phyloP scores from a whole-genome alignment of 1,284 basidiomycete species.

The Psilocybe mexicana region DNA sequence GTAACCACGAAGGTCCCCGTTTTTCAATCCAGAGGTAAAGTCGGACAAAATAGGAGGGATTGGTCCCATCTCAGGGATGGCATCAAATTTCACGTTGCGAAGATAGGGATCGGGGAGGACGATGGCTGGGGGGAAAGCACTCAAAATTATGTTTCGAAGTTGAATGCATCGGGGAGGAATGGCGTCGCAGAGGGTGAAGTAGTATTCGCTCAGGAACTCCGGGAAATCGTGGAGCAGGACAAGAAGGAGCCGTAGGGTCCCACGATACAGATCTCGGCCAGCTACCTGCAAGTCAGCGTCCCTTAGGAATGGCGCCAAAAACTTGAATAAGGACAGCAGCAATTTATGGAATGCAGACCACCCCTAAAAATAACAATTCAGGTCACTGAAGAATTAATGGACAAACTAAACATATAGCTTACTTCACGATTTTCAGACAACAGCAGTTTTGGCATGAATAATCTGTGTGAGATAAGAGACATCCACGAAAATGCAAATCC shows the following conservation, averaged over 20 bases:
- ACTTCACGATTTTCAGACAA: constrained; percentile 83
- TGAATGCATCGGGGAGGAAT: constrained; percentile 95
- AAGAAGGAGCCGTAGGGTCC: constrained; percentile 88
- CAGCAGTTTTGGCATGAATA: constrained; percentile 97
- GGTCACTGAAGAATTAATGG: background rate
- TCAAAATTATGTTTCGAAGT: constrained; percentile 94
- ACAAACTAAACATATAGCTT: constrained; percentile 31
- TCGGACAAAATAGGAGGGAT: constrained; percentile 92
- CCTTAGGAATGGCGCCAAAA: constrained; percentile 90
- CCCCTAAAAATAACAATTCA: constrained; percentile 48
- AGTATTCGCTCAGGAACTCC: constrained; percentile 96
- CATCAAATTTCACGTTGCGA: constrained; percentile 67
- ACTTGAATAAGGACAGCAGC: constrained; percentile 90
- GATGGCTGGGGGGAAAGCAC: constrained; percentile 90
- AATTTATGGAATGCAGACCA: constrained; percentile 97
- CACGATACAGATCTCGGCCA: constrained; percentile 90
- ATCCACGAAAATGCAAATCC: constrained; percentile 99
- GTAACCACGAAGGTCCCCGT: constrained; percentile 72
- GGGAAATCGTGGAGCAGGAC: constrained; percentile 99
- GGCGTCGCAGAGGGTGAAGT: constrained; percentile 92
- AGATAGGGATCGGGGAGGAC: constrained; percentile 89
- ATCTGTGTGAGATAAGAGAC: constrained; percentile 91
- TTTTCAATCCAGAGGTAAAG: constrained; percentile 80
- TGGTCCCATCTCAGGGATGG: constrained; percentile 84
- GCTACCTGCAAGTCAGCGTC: constrained; percentile 79